Evolutionary conservation across 371 early-diverging fungal species (phyloP).

Genomic region (Conidiobolus incongruus): DNA sequence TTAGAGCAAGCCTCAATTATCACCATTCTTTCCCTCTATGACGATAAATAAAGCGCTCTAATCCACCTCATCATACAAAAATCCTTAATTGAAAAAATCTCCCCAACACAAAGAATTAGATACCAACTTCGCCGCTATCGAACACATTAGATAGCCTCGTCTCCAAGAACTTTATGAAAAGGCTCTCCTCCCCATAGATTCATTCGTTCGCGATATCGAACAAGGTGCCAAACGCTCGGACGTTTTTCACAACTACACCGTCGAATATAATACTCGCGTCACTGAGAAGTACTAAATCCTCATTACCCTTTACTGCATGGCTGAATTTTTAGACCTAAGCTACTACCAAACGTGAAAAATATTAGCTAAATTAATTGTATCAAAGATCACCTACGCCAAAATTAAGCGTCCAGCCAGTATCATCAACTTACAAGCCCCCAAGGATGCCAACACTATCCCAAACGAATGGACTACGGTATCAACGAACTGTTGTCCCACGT

Average conservation of each 20-base stretch:
- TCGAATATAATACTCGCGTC: conserved; percentile 93
- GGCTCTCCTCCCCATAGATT: conserved; percentile 35
- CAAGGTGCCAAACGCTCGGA: conserved; percentile 58
- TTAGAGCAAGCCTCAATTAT: conserved; percentile 63
- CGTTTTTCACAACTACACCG: conserved; percentile 74
- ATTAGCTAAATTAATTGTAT: conserved; percentile 75
- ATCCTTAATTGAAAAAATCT: not conserved
- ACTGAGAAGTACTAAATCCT: conserved; percentile 86
- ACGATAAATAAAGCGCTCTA: conserved; percentile 87
- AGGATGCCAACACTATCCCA: conserved; percentile 66
- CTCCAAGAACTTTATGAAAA: conserved; percentile 70
- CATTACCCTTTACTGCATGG: conserved; percentile 52
- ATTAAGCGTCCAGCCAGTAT: conserved; percentile 85
- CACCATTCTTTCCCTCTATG: conserved; percentile 68
- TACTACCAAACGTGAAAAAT: conserved; percentile 72
- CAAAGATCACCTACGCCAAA: conserved; percentile 82
- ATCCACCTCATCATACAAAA: conserved; percentile 50
- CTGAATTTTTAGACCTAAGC: conserved; percentile 47
- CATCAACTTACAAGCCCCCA: conserved; percentile 60
- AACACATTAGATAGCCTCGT: conserved; percentile 84
- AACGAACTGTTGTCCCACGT: conserved; percentile 66
- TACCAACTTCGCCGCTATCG: conserved; percentile 71
- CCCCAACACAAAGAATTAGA: conserved; percentile 32
- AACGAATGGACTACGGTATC: conserved; percentile 86
- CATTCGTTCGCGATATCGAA: conserved; percentile 44